These are phyloP conservation scores for Allantophomopsis cytisporea DNA, from an alignment of 2,329 filamentous ascomycete species.

Conservation along the genomic window DNA sequence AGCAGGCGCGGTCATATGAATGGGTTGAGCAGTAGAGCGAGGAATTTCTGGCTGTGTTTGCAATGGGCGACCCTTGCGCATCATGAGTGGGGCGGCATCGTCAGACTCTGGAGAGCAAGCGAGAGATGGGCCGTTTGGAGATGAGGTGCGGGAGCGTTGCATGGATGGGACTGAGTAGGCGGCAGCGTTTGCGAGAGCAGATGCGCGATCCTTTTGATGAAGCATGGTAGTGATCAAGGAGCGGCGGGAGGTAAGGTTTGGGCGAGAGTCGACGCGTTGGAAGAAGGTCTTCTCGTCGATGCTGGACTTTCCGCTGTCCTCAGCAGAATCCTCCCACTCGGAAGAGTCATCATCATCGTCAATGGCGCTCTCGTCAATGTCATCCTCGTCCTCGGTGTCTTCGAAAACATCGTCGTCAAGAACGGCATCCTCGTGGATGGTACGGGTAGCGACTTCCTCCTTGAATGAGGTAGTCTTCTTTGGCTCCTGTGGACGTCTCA, in stretches of 20 bases:
- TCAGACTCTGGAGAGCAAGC: conserved; percentile 31
- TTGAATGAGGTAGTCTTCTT: conserved; percentile 79
- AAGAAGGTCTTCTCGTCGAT: conserved; percentile 72
- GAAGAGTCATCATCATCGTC: conserved; percentile 50
- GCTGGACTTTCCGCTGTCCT: conserved; percentile 73
- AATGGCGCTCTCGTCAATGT: conserved; percentile 73
- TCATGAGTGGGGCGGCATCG: conserved; percentile 35
- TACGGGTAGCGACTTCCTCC: conserved; percentile 57
- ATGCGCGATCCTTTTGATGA: conserved; percentile 62
- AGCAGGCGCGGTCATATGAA: conserved; percentile 55
- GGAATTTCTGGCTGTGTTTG: conserved; percentile 26
- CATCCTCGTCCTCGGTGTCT: conserved; percentile 48
- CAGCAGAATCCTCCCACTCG: conserved; percentile 52
- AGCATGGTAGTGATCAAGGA: conserved; percentile 87
- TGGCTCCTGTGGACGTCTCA: conserved; percentile 27
- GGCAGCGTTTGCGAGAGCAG: conserved; percentile 52
- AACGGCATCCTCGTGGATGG: conserved; percentile 42
- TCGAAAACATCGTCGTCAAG: conserved; percentile 41
- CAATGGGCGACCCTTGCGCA: conserved; percentile 28
- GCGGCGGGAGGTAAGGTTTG: conserved; percentile 70
- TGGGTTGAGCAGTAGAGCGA: conserved; percentile 59
- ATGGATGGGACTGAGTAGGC: conserved; percentile 38
- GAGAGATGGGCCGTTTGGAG: conserved; percentile 53
- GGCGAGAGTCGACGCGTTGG: conserved; percentile 79
- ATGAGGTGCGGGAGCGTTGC: conserved; percentile 48